Base-by-base conservation (phyloP, 2,329 filamentous ascomycete genomes). In the Trichoderma pleuroti region DNA sequence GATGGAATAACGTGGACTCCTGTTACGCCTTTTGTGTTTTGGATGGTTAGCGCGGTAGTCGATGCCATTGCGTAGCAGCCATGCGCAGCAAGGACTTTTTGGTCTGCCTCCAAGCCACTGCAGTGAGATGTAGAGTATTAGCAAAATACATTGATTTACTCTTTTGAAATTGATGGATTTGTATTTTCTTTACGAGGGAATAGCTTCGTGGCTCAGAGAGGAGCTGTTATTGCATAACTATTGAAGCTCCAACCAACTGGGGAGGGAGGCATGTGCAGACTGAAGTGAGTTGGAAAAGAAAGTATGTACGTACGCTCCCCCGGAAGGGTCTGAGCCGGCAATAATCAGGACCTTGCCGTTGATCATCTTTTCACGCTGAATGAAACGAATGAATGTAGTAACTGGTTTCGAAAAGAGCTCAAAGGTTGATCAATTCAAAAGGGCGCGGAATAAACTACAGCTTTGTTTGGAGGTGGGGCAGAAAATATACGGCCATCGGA, bases 51-150 rank as follows among this genome's bases (percentile, higher is more conserved):
- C 24, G 95, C 95, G 16, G 95, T 97, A 11, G 95, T 98, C 26
- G 94, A 93, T 64, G 95, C 98, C 90, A 98, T 97, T 72, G 93
- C 94, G 85, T 98, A 98, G 82, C 93, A 96, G 72, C 92, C 91
- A 87, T 98, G 94, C 21, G 93, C 93, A 57, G 94, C 92, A 72
- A 97, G 91, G 72, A 97, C 94, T 80, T 97, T 97, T 78, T 98
- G 94, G 79, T 98, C 95, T 49, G 95, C 96, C 81, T 99, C 95
- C 39, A 99, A 88, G 65, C 95, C 96, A 70, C 94, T 97, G 76
- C 26, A 62, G 66, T 73, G 9, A 21, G 7, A 34, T 11, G 6
- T 2, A 3, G 1, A 12, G 4, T 32, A 14, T 68, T 52, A 68
- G 56, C 18, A 28, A 30, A 26, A 54, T 24, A 11, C 46, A 26